These are phyloP conservation scores for Cyclospora cayetanensis DNA, from an alignment of 169 alveolate species.

Conservation along the genomic window DNA sequence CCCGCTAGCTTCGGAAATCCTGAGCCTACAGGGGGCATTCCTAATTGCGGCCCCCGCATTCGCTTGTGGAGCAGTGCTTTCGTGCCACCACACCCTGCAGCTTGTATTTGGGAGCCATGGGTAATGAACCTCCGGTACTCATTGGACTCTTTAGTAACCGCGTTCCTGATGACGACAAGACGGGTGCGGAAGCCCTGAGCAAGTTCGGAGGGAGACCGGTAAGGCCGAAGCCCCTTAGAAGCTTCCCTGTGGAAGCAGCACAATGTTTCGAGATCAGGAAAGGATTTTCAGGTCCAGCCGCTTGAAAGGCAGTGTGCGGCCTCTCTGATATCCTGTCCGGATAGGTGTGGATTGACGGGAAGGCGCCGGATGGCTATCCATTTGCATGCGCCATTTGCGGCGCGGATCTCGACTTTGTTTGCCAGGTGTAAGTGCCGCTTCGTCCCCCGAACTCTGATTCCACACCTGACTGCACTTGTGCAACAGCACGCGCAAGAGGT, in stretches of 20 bases:
- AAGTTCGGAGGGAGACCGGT: slow-evolving; percentile 71
- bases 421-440: slow-evolving; percentile 40
- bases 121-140: slow-evolving; percentile 44
- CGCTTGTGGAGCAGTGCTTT: too few species aligned
- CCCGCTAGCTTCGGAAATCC: too few species aligned
- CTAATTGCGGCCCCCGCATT: too few species aligned
- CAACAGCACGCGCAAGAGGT: background rate
- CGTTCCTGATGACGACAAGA: slow-evolving; percentile 52
- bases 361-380: slow-evolving; percentile 33
- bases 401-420: slow-evolving; percentile 60
- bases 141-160: slow-evolving; percentile 62
- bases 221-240: slow-evolving; percentile 1
- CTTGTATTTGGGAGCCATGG: too few species aligned
- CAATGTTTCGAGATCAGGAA: background rate
- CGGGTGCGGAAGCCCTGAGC: slow-evolving; percentile 58
- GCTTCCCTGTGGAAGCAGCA: background rate
- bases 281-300: background rate
- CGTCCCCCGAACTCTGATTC: background rate
- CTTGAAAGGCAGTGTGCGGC: background rate
- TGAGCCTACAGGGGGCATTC: too few species aligned
- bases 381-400: slow-evolving; percentile 39
- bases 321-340: background rate
- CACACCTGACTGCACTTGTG: background rate
- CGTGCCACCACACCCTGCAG: too few species aligned
- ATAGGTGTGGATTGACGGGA: slow-evolving; percentile 64